Evolutionary conservation across 2,329 filamentous ascomycete genomes (phyloP).

Genomic region (Diplodia seriata): DNA sequence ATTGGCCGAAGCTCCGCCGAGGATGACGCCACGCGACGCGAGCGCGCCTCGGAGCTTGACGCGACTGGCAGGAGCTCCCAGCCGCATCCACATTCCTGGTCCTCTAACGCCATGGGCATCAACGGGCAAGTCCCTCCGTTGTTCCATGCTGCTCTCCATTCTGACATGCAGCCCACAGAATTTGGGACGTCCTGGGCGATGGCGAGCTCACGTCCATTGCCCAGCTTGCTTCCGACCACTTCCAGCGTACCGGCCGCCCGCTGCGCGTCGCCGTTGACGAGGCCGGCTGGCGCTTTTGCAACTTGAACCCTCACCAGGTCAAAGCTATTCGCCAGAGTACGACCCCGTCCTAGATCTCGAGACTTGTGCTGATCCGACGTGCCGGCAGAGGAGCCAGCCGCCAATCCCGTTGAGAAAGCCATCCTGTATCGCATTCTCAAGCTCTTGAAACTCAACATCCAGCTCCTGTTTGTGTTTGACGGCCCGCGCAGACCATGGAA

Average conservation of each 20-base stretch:
- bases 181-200: slow-evolving; percentile 51
- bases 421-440: slow-evolving; percentile 53
- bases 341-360: background rate
- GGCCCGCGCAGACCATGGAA: slow-evolving; percentile 55
- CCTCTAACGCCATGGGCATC: slow-evolving; percentile 32
- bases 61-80: background rate
- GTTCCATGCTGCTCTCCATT: background rate
- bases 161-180: slow-evolving; percentile 28
- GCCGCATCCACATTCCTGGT: slow-evolving; percentile 6
- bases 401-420: slow-evolving; percentile 52
- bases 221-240: slow-evolving; percentile 49
- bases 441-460: slow-evolving; percentile 58
- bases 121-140: slow-evolving; percentile 15
- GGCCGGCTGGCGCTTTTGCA: slow-evolving; percentile 54
- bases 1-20: background rate
- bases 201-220: slow-evolving; percentile 47
- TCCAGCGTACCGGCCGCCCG: slow-evolving; percentile 44
- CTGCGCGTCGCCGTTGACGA: slow-evolving; percentile 54
- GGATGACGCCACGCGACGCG: slow-evolving; percentile 13
- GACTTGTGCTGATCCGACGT: background rate
- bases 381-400: slow-evolving; percentile 40
- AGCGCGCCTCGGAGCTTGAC: background rate
- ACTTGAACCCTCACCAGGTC: slow-evolving; percentile 47
- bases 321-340: slow-evolving; percentile 46
- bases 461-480: slow-evolving; percentile 63